A percentile compares a stretch with the other conserved stretches of the same genome.
Conservation (phyloP, 2,329 filamentous ascomycete species). For the Chaetomium strumarium region DNA sequence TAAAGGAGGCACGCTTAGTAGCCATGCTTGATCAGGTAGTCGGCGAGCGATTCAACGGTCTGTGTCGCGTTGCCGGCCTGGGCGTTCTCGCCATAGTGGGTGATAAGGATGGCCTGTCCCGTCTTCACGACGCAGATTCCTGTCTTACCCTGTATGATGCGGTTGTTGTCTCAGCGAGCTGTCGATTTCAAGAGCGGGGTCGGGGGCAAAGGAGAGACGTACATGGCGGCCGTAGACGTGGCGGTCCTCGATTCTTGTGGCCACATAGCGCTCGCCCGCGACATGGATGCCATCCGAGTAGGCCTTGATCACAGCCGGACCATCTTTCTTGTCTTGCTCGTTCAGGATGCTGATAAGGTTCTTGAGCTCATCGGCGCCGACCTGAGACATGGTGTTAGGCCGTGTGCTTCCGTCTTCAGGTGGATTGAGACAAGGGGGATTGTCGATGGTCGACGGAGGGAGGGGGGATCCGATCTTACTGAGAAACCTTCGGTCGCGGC, state of each 20-base stretch:
- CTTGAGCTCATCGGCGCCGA: conserved; percentile 56
- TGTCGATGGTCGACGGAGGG: neutral
- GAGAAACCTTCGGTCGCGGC: conserved; percentile 64
- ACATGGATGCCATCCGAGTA: conserved; percentile 70
- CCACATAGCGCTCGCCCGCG: conserved; percentile 70
- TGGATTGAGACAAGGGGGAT: neutral
- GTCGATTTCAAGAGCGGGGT: neutral
- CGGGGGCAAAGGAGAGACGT: conserved; percentile 26
- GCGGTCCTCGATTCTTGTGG: conserved; percentile 68
- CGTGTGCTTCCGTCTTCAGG: neutral
- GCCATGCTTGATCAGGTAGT: conserved; percentile 74
- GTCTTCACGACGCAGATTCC: conserved; percentile 84
- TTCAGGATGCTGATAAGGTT: conserved; percentile 47
- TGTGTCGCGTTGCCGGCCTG: conserved; percentile 70
- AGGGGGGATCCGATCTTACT: conserved; percentile 44
- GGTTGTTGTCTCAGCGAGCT: neutral
- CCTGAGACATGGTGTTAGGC: conserved; percentile 31
- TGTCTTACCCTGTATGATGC: conserved; percentile 55
- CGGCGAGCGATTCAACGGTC: conserved; percentile 75
- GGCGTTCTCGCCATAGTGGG: conserved; percentile 71
- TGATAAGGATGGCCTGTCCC: conserved; percentile 79
- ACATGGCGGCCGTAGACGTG: conserved; percentile 85
- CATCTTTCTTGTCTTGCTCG: conserved; percentile 27
- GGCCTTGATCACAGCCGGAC: conserved; percentile 55
- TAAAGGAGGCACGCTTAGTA: conserved; percentile 53